These are phyloP conservation scores for Pinus taeda DNA, from an alignment of 75 land plant species.

Conservation along the genomic window DNA sequence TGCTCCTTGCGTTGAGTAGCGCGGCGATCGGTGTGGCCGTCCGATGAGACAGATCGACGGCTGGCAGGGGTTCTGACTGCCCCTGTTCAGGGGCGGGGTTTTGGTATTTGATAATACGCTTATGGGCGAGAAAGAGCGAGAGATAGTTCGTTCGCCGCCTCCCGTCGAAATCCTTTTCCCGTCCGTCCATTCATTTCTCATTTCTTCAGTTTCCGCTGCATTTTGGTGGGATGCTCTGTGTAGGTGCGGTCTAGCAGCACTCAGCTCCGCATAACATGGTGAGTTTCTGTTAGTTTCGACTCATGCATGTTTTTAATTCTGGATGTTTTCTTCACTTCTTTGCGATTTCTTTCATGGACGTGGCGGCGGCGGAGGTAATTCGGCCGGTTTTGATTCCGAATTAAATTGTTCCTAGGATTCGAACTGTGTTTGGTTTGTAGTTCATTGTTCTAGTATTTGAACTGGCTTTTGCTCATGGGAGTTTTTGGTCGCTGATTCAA, in stretches of 20 bases:
- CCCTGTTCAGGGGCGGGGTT: no score
- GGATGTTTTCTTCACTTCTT: background rate
- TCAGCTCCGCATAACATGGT: background rate
- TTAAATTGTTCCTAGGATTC: no score
- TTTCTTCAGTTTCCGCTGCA: background rate
- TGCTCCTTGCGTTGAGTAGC: conserved; percentile 5
- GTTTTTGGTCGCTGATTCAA: background rate
- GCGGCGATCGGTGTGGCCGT: conserved; percentile 5
- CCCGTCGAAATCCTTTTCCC: background rate
- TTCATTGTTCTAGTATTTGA: background rate
- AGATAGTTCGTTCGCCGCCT: background rate
- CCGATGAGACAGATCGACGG: conserved; percentile 10
- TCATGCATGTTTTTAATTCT: background rate
- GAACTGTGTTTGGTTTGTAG: background rate
- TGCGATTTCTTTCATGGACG: background rate
- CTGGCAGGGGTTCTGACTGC: background rate
- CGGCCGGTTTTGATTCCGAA: no score
- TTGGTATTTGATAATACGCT: background rate
- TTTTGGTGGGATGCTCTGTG: background rate
- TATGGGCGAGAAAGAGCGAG: background rate
- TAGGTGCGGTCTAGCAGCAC: no score
- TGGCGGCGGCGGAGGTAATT: no score
- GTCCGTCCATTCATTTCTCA: background rate
- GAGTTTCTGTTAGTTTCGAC: background rate
- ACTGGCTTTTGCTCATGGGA: background rate